Evolutionary conservation across 441 rosid genomes (phyloP), one percentile per base, ranked within the genome.

Genomic region (Jatropha multifida): DNA sequence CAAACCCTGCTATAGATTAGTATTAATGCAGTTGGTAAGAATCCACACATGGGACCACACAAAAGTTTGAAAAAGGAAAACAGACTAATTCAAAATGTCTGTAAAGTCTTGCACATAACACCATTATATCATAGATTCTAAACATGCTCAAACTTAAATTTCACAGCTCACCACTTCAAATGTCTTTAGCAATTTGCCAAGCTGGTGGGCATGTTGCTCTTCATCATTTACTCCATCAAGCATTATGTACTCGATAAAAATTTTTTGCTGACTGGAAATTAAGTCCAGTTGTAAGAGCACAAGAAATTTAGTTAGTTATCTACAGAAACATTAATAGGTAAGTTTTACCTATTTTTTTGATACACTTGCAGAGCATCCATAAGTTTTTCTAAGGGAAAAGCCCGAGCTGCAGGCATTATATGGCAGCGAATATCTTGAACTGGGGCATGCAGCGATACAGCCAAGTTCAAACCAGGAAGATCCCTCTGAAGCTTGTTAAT

Each of bases 351-450:
- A 74, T 82, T 88, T 74, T 81, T 88, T 79, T 96, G 98, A 86
- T 94, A 94, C 61, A 77, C 62, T 71, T 87, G 87, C 74, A 96
- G 83, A 44, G 97, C 49, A 79, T 85, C 85, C 96, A 96, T 94
- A n/a, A 96, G 98, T 84, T 92, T 96, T 78, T 85, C 93, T 80
- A 96, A 84, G 83, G 98, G 96, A 86, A 96, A 96, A 81, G 99
- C 99, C 78, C 96, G 89, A 72, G 99, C 98, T 32, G 98, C 93
- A 52, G 97, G 99, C 99, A 96, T 96, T 81, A 96, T 94, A 79
- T 92, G 92, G 76, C 97, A 96, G 73, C 96, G 94, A 68, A 94
- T 84, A 60, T 94, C 99, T 82, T 96, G 99, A 80, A 89, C 94
- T 71, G 99, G 97, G 7, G 99, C 99, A 76, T 95, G 99, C 76